A percentile compares a stretch with the other conserved stretches of the same genome.
Evolutionary conservation across 352 stramenopile species (phyloP).

Genomic region (Phytophthora fragariaefolia): DNA sequence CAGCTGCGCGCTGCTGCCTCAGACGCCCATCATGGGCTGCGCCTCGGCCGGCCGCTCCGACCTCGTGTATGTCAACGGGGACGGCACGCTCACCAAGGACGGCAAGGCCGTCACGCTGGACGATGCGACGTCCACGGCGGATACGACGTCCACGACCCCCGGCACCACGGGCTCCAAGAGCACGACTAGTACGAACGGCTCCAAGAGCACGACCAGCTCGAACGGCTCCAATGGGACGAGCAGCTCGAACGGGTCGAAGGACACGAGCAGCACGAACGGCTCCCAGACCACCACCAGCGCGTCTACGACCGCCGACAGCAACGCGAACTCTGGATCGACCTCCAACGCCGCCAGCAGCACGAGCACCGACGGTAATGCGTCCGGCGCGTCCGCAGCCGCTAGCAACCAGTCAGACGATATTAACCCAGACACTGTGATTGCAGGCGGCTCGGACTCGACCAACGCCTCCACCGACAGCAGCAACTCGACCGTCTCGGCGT

Average conservation of each 20-base stretch:
- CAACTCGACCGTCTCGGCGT: constrained; percentile 9
- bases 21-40: constrained; percentile 75
- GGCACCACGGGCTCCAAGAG: constrained; percentile 14
- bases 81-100: constrained; percentile 64
- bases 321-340: constrained; percentile 17
- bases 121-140: constrained; percentile 17
- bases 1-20: constrained; percentile 65
- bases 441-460: constrained; percentile 27
- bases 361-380: constrained; percentile 25
- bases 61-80: constrained; percentile 75
- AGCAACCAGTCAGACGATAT: constrained; percentile 9
- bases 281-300: constrained; percentile 3
- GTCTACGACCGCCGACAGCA: constrained; percentile 20
- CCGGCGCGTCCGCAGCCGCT: constrained; percentile 6
- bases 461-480: constrained; percentile 19
- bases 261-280: constrained; percentile 2
- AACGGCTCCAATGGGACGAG: constrained; percentile 4
- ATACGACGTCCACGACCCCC: constrained; percentile 1
- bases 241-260: no score
- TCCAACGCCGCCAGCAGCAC: constrained; percentile 7
- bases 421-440: constrained; percentile 32
- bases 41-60: constrained; percentile 52
- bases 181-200: constrained; percentile 5
- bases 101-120: constrained; percentile 41
- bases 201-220: constrained; percentile 1